Conservation (phyloP, 129 eudicot genomes). For the Glebionis coronaria region DNA sequence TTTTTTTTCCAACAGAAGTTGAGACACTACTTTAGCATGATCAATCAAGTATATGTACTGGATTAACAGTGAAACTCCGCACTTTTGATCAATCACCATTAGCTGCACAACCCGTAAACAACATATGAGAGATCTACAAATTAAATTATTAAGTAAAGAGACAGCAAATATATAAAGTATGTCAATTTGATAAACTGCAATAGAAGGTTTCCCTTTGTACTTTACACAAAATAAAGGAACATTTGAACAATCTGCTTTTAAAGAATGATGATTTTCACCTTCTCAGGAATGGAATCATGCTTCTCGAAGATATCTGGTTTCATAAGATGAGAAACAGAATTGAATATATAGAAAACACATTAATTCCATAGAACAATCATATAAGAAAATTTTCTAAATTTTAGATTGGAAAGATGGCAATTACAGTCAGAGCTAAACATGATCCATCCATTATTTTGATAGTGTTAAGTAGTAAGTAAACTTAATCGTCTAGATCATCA, state of each 20-base stretch:
- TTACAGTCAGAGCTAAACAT: too few species aligned
- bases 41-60: constrained; percentile 70
- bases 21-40: constrained; percentile 85
- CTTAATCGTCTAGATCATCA: too few species aligned
- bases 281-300: constrained; percentile 80
- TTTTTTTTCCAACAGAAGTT: constrained; percentile 60
- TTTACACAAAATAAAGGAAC: constrained; percentile 3
- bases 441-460: too few species aligned
- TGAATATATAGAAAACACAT: constrained; percentile 17
- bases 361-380: not conserved
- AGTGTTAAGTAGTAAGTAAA: too few species aligned
- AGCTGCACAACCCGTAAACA: too few species aligned
- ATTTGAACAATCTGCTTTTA: not conserved
- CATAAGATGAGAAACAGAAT: constrained; percentile 54
- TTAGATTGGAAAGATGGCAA: too few species aligned
- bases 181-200: constrained; percentile 4
- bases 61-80: too few species aligned
- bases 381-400: too few species aligned
- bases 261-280: constrained; percentile 44
- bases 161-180: not conserved
- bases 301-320: constrained; percentile 86
- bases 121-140: too few species aligned
- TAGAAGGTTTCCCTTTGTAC: not conserved
- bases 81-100: too few species aligned
- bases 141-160: constrained; percentile 6